phyloP scores from a whole-genome alignment of 176 grass and related monocot genomes.

The barley (Hordeum vulgare) region DNA sequence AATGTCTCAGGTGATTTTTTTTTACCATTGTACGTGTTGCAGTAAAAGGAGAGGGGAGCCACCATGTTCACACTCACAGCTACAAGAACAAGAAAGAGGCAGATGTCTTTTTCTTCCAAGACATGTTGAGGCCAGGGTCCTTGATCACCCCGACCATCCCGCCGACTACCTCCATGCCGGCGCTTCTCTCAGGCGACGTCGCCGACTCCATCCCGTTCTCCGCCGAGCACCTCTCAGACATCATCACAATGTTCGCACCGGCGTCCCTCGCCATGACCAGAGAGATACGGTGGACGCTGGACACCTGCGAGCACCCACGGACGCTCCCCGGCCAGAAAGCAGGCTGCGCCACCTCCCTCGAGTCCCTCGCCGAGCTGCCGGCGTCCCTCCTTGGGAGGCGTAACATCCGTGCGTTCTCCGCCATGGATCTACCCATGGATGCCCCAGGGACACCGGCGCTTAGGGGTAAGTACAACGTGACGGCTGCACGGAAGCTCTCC shows the following conservation, averaged over 20 bases:
- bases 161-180: not conserved
- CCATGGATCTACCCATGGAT: not conserved
- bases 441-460: not conserved
- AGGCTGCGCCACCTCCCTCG: conserved; percentile 20
- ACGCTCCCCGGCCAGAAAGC: not conserved
- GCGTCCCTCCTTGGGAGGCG: not conserved
- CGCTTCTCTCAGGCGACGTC: not conserved
- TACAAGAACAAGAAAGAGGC: not conserved
- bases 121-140: not conserved
- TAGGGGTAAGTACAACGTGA: not conserved
- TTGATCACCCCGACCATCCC: conserved; percentile 15
- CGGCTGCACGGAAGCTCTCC: not conserved
- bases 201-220: conserved; percentile 28
- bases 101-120: conserved; percentile 10
- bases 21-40: not conserved
- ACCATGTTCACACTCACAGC: not conserved
- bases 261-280: not conserved
- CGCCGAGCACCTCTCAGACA: not conserved
- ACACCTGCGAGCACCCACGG: not conserved
- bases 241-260: not conserved
- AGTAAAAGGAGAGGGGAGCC: not conserved
- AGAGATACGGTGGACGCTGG: conserved; percentile 1
- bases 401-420: not conserved
- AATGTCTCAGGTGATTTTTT: not conserved
- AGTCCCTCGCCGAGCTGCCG: conserved; percentile 12